These are phyloP conservation scores for Solanum hybrid DNA, from an alignment of 305 asterid species.

Conservation along the genomic window DNA sequence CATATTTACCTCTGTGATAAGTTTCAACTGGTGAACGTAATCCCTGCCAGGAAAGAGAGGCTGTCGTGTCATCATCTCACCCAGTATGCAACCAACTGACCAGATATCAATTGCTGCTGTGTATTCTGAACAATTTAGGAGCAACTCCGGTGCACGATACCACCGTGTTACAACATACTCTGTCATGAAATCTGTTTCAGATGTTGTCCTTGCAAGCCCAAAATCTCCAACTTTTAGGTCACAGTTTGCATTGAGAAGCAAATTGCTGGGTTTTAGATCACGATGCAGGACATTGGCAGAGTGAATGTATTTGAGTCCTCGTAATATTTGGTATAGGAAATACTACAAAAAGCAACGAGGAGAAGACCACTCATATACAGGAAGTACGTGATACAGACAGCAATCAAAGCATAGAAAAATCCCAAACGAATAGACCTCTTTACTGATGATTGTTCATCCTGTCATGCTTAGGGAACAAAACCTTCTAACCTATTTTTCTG, in stretches of 20 bases:
- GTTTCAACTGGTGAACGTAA: conserved; percentile 91
- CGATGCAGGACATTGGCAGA: conserved; percentile 90
- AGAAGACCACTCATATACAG: neutral
- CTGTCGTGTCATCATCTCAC: conserved; percentile 77
- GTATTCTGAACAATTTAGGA: conserved; percentile 80
- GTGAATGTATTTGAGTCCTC: conserved; percentile 86
- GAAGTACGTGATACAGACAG: neutral
- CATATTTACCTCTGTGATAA: conserved; percentile 63
- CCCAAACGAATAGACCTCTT: neutral
- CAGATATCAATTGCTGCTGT: conserved; percentile 90
- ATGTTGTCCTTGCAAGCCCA: conserved; percentile 93
- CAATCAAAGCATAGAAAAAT: neutral
- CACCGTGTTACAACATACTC: conserved; percentile 94
- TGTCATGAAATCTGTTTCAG: conserved; percentile 96
- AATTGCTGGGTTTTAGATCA: conserved; percentile 85
- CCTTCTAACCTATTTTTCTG: neutral
- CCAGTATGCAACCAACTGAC: conserved; percentile 94
- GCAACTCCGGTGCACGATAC: conserved; percentile 94
- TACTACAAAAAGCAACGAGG: conserved; percentile 43
- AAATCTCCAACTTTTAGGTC: conserved; percentile 84
- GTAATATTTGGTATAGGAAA: conserved; percentile 78
- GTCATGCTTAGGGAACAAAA: neutral
- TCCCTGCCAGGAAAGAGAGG: conserved; percentile 91
- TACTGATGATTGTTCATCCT: neutral
- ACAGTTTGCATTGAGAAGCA: conserved; percentile 72